phyloP scores from a whole-genome alignment of 176 grass and related monocot genomes.

The Musa troglodytarum region DNA sequence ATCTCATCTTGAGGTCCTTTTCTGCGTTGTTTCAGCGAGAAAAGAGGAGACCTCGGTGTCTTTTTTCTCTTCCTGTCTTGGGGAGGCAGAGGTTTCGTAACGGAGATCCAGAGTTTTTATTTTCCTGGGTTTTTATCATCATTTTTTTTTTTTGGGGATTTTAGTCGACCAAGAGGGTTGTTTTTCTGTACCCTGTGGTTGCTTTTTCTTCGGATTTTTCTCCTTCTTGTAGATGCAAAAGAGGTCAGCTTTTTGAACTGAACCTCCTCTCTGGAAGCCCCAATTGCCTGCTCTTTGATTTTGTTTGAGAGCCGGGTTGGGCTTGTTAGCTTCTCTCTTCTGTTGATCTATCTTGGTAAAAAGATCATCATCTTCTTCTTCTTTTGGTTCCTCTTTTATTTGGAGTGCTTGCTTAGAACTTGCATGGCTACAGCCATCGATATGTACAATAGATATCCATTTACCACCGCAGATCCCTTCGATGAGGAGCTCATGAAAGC shows the following conservation, averaged over 20 bases:
- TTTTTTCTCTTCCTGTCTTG: constrained; percentile 6
- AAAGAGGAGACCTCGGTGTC: neutral
- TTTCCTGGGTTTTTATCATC: constrained; percentile 26
- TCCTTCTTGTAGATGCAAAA: constrained; percentile 25
- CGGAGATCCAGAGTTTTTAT: constrained; percentile 74
- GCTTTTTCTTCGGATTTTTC: neutral
- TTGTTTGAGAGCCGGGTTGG: constrained; percentile 18
- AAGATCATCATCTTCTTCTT: constrained; percentile 17
- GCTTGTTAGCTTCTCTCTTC: neutral
- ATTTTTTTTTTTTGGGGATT: neutral
- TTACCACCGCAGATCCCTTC: constrained; percentile 27
- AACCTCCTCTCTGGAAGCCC: neutral
- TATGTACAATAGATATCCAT: constrained; percentile 44
- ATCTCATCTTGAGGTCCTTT: neutral
- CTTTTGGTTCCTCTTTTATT: constrained; percentile 16
- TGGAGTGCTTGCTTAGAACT: constrained; percentile 6
- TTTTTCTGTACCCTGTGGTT: constrained; percentile 63
- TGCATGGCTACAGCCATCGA: constrained; percentile 89
- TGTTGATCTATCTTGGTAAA: constrained; percentile 5
- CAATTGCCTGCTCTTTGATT: constrained; percentile 9
- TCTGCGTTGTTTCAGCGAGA: neutral
- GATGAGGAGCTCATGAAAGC: constrained; percentile 85
- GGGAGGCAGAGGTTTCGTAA: constrained; percentile 51
- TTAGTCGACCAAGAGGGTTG: constrained; percentile 39
- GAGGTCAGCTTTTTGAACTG: constrained; percentile 43